A percentile compares a stretch with the other conserved stretches of the same genome.
Conservation (phyloP, 164 flowering plant species). For the Kingdonia uniflora region DNA sequence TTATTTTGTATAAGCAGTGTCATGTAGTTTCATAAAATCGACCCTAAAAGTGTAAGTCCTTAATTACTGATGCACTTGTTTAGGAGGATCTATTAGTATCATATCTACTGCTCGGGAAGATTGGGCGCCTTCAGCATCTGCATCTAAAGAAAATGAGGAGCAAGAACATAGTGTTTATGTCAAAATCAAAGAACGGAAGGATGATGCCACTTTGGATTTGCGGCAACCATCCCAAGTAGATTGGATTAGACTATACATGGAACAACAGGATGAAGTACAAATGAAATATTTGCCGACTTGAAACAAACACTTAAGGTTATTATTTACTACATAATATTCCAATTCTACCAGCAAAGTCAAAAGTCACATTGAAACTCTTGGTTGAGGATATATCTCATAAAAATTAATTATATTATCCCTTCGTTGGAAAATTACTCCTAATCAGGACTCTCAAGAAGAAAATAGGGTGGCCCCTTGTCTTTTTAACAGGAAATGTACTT, state of each 20-base stretch:
- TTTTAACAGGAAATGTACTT: too few relatives aligned
- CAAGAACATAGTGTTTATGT: constrained; percentile 25
- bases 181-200: constrained; percentile 30
- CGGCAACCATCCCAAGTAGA: constrained; percentile 82
- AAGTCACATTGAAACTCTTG: too few relatives aligned
- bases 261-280: constrained; percentile 78
- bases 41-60: neutral
- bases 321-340: too few relatives aligned
- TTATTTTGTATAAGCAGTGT: too few relatives aligned
- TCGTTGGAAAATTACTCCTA: too few relatives aligned
- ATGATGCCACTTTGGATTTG: constrained; percentile 40
- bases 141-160: constrained; percentile 20
- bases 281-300: neutral
- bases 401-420: too few relatives aligned
- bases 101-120: constrained; percentile 49
- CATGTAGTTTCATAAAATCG: too few relatives aligned
- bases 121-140: constrained; percentile 34
- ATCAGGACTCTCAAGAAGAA: too few relatives aligned
- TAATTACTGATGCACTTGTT: constrained; percentile 3
- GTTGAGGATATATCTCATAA: too few relatives aligned
- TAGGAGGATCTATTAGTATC: constrained; percentile 58
- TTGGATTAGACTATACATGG: constrained; percentile 78
- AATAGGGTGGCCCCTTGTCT: too few relatives aligned
- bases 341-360: too few relatives aligned
- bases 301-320: too few relatives aligned